Percentiles rank a stretch among this genome's conserved stretches.
Evolutionary conservation across 805 yeast genomes (phyloP).

Genomic region (Cyberlindnera euphorbiiphila): DNA sequence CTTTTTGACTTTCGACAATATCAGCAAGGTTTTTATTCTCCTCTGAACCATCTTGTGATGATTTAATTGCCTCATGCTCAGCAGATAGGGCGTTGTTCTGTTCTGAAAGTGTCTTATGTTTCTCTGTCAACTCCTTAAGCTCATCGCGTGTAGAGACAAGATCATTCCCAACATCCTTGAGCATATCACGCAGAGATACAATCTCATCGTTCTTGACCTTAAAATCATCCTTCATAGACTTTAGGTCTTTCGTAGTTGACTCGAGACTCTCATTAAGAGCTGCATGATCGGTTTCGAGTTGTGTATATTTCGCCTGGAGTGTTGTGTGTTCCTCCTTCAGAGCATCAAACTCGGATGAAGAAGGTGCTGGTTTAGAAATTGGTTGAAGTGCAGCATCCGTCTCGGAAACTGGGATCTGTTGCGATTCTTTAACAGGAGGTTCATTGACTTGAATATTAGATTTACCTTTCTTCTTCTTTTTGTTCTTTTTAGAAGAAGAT

Average conservation of each 20-base stretch:
- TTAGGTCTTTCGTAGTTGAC: constrained; percentile 12
- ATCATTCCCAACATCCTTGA: constrained; percentile 73
- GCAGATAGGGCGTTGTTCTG: not conserved
- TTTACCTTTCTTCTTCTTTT: constrained; percentile 19
- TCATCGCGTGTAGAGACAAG: constrained; percentile 66
- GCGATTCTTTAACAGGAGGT: constrained; percentile 25
- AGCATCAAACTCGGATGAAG: not conserved
- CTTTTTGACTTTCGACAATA: constrained; percentile 22
- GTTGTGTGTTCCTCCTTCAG: not conserved
- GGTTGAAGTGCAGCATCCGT: not conserved
- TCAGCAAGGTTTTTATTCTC: constrained; percentile 10
- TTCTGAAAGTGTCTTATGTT: not conserved
- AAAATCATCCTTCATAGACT: constrained; percentile 28
- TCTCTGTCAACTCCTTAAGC: constrained; percentile 36
- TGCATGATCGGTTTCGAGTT: constrained; percentile 1
- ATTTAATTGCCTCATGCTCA: constrained; percentile 4
- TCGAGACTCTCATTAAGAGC: constrained; percentile 2
- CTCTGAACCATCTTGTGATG: not conserved
- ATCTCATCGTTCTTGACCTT: constrained; percentile 54
- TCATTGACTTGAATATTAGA: constrained; percentile 2
- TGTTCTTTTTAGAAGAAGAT: constrained; percentile 14
- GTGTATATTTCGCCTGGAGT: not conserved
- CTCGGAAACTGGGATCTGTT: constrained; percentile 16
- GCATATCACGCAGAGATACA: constrained; percentile 68
- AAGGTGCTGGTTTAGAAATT: no score